These are phyloP conservation scores for Mycena olivaceomarginata DNA, from an alignment of 768 basidiomycete genomes.

Conservation along the genomic window DNA sequence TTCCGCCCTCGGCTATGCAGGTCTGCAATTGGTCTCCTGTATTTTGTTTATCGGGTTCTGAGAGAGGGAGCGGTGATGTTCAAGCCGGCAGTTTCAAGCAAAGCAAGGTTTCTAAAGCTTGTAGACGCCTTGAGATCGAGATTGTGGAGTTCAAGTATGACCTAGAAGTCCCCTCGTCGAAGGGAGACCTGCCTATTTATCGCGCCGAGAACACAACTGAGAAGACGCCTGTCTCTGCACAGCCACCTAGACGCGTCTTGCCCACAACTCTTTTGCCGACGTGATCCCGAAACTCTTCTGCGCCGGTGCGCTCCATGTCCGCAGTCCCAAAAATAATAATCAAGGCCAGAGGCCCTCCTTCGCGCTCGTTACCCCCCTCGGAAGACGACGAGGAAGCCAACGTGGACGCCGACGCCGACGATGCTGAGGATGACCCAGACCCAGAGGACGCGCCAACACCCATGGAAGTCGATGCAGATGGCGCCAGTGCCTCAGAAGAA, in stretches of 20 bases:
- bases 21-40: no score
- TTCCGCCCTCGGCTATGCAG: no score
- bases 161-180: not conserved
- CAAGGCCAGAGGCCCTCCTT: slow-evolving; percentile 59
- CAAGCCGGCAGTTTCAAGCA: no score
- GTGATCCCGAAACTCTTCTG: no score
- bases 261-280: not conserved
- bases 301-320: slow-evolving; percentile 19
- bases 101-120: no score
- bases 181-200: no score
- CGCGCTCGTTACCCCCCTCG: slow-evolving; percentile 44
- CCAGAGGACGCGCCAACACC: slow-evolving; percentile 56
- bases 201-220: no score
- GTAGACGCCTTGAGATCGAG: no score
- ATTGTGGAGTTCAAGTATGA: not conserved
- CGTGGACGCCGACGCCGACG: slow-evolving; percentile 61
- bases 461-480: slow-evolving; percentile 47
- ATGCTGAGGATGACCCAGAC: slow-evolving; percentile 55
- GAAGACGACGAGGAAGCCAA: slow-evolving; percentile 57
- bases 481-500: slow-evolving; percentile 47
- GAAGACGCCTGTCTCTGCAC: not conserved
- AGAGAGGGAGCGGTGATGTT: no score
- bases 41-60: no score
- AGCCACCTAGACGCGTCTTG: slow-evolving; percentile 10
- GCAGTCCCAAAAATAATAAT: slow-evolving; percentile 70